These are phyloP conservation scores for Penicillium sp. DNA, from an alignment of 2,329 filamentous ascomycete genomes.

Conservation along the genomic window DNA sequence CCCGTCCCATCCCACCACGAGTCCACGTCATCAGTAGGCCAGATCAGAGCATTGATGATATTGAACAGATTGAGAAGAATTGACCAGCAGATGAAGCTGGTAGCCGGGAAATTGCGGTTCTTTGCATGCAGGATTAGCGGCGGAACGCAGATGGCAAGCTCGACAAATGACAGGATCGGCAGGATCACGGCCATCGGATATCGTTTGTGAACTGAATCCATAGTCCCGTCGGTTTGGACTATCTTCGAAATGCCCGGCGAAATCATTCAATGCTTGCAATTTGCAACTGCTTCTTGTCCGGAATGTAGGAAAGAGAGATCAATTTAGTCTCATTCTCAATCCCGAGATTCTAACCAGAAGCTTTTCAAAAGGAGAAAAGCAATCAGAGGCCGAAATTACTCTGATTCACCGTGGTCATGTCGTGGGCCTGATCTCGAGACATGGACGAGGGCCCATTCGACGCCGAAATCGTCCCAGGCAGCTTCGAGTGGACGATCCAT, in stretches of 20 bases:
- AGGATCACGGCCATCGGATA: constrained; percentile 39
- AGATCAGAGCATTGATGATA: constrained; percentile 59
- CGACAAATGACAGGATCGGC: constrained; percentile 46
- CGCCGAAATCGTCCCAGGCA: neutral
- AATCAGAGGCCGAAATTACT: neutral
- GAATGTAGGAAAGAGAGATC: neutral
- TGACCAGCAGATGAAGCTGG: constrained; percentile 52
- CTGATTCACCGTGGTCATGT: neutral
- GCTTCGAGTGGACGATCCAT: neutral
- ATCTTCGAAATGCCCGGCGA: too few species aligned
- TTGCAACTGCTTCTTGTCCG: too few species aligned
- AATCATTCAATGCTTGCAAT: too few species aligned
- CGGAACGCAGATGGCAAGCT: constrained; percentile 50
- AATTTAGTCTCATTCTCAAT: neutral
- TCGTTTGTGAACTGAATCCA: constrained; percentile 7
- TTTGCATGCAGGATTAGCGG: constrained; percentile 56
- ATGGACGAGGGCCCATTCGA: neutral
- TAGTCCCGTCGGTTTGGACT: neutral
- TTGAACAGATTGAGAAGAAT: constrained; percentile 53
- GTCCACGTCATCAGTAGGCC: constrained; percentile 53
- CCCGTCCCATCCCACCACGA: constrained; percentile 54
- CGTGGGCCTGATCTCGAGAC: neutral
- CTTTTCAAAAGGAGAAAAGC: too few species aligned
- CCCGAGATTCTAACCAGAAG: too few species aligned
- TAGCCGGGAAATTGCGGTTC: constrained; percentile 56